Evolutionary conservation across 768 basidiomycete species (phyloP), one percentile per base, ranked within the genome.

Genomic region (Collybiopsis confluens): DNA sequence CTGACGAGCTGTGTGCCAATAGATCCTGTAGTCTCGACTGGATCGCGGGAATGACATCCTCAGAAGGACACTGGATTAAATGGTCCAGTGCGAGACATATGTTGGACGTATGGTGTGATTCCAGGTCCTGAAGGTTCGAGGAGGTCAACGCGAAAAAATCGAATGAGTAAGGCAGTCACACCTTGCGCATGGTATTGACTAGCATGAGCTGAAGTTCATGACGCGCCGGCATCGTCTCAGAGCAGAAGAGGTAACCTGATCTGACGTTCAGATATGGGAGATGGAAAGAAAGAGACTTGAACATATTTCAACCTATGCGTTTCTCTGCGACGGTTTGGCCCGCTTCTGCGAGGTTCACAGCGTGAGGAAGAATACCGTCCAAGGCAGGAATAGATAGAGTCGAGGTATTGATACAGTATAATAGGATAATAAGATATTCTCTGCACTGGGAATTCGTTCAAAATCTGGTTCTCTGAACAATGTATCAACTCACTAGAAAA

Each of bases 181-280:
- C 91, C 78, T 93, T 93, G 57, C 90, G 83, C 30, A 92, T 64
- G 4, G 91, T 92, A 59, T 94, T 94, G 54, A 93, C 84, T 20
- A 92, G 76, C 86, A 94, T 91, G 21, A 94, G 72, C 47, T 82
- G 79, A 28, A 92, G 72, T 56, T 91, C 89, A 62, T 91, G 82
- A 35, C 76, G 66, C 7, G 70, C 61, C 36, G 82, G 79, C 83
- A 93, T 90, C 20, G 89, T 66, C 62, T 88, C 82, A 50, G 76
- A 67, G 62, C 90, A 92, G 63, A 90, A 92, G 6, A 86, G 67
- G 69, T 92, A 92, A 11, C 90, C 90, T 93, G 58, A 4, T 26
- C 21, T 41, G 7, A 47, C 36, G 15, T 24, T 58, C 40, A 41
- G 54, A 28, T 33, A 37, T 50, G 45, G 26, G 27, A 48, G n/a